Evolutionary conservation across 1,139 yeast genomes (phyloP), one percentile per base, ranked within the genome.

Genomic region (Yamadazyma friedrichii): DNA sequence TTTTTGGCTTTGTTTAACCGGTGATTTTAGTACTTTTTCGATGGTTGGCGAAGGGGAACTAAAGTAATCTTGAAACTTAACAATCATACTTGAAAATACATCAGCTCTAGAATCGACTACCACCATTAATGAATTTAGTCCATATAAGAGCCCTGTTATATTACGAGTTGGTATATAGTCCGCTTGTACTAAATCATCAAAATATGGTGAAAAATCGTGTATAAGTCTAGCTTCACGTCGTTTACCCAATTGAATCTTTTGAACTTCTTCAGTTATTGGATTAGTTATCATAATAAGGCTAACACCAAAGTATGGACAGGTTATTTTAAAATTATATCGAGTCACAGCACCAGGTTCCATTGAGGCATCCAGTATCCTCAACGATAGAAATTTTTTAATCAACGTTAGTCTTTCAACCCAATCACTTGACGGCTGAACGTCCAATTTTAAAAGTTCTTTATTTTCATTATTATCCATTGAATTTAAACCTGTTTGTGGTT

Each of bases 361-460:
- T 3, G 35, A 13, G 8, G 39, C 31, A 9, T 27, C 35, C 4
- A 27, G 4, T 1, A 36, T 13, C 9, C 34, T 8, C 17, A 41
- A 25, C 8, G 11, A 15, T 2, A 39, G 34, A 41, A 70, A 67
- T 41, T 50, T 50, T 39, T 51, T 57, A 12, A 65, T 53, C 39
- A 56, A 48, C 12, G 50, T 43, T 15, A 67, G 44, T 15, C 77
- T 51, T 29, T 56, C 52, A 9, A 44, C 35, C 74, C 75, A 69
- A 42, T 69, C 59, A 6, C 51, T 47, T 1, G 74, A 62, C 1
- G 76, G 76, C 9, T 60, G 54, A 1, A 69, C 74, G 41, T 64
- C 57, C 35, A 70, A 48, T 9, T 53, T 41, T 24, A 55, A 37
- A 3, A 61, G 48, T n/a, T 43, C 49, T 22, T 47, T 46, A n/a